Percentiles rank a stretch among this genome's conserved stretches.
phyloP scores from a whole-genome alignment of 805 yeast genomes.

The Dipodascopsis uninucleata region DNA sequence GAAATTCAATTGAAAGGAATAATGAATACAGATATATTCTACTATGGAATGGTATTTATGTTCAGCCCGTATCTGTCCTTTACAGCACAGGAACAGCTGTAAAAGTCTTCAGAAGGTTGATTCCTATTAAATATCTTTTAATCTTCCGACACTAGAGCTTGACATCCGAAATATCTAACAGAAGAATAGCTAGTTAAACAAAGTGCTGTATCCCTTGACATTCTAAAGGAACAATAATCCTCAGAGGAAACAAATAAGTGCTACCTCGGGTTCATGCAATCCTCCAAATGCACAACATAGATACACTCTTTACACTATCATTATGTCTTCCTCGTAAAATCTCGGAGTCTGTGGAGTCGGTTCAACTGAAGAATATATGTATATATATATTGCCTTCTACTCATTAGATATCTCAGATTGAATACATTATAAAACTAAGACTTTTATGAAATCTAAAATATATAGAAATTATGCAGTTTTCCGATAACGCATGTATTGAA shows the following conservation, averaged over 20 bases:
- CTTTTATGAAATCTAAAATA: neutral
- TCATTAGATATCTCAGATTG: too few relatives aligned
- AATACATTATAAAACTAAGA: too few relatives aligned
- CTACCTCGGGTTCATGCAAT: neutral
- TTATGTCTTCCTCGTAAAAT: too few relatives aligned
- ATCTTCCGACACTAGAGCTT: constrained; percentile 3
- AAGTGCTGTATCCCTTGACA: too few relatives aligned
- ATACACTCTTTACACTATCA: too few relatives aligned
- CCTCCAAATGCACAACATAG: too few relatives aligned
- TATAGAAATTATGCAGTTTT: neutral
- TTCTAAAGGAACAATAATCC: neutral
- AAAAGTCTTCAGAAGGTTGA: constrained; percentile 30
- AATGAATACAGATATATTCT: neutral
- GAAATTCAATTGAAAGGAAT: too few relatives aligned
- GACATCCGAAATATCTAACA: constrained; percentile 1
- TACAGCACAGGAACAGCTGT: constrained; percentile 13
- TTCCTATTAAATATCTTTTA: constrained; percentile 11
- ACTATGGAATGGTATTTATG: constrained; percentile 5
- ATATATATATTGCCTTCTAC: too few relatives aligned
- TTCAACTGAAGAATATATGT: too few relatives aligned
- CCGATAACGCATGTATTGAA: neutral
- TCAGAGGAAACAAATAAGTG: neutral
- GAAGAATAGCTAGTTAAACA: neutral
- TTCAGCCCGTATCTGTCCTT: constrained; percentile 31
- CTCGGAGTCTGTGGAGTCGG: too few relatives aligned